A percentile compares a stretch with the other conserved stretches of the same genome.
These are phyloP conservation scores for Barbarea vulgaris DNA, from an alignment of 345 rosid genomes.

Conservation along the genomic window DNA sequence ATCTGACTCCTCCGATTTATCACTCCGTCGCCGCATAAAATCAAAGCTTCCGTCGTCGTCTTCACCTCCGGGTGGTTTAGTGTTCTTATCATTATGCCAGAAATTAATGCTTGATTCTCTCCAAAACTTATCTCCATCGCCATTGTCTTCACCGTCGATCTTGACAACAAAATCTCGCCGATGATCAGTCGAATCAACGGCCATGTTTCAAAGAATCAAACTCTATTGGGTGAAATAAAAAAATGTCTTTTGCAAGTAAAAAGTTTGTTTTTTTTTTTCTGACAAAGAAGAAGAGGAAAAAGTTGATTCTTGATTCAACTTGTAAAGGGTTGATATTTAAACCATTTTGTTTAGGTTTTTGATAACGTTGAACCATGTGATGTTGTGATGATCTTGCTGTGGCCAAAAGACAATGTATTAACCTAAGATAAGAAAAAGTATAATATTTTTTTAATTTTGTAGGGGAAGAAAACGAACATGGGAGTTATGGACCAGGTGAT, in stretches of 20 bases:
- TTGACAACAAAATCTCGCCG: constrained; percentile 47
- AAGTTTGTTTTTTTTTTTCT: neutral
- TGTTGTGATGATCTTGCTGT: constrained; percentile 26
- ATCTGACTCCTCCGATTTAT: constrained; percentile 43
- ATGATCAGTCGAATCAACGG: constrained; percentile 44
- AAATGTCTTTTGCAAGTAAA: neutral
- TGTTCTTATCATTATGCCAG: constrained; percentile 39
- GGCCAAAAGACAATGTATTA: constrained; percentile 21
- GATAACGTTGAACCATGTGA: constrained; percentile 33
- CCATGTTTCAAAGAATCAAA: constrained; percentile 31
- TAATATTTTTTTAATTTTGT: neutral
- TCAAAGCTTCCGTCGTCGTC: constrained; percentile 43
- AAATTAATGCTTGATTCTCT: constrained; percentile 68
- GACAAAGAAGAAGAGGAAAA: neutral
- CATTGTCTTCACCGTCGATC: constrained; percentile 37
- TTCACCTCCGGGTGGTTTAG: neutral
- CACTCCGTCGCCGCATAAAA: constrained; percentile 33
- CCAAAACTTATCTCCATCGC: constrained; percentile 48
- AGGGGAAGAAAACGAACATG: constrained; percentile 14
- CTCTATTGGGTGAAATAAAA: neutral
- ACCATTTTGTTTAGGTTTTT: neutral
- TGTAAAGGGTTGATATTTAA: constrained; percentile 13
- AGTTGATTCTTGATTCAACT: constrained; percentile 27
- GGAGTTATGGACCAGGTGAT: constrained; percentile 24
- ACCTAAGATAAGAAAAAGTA: constrained; percentile 26